A percentile compares a stretch with the other conserved stretches of the same genome.
phyloP scores from a whole-genome alignment of 345 rosid genomes.

The Anastatica hierochuntica region DNA sequence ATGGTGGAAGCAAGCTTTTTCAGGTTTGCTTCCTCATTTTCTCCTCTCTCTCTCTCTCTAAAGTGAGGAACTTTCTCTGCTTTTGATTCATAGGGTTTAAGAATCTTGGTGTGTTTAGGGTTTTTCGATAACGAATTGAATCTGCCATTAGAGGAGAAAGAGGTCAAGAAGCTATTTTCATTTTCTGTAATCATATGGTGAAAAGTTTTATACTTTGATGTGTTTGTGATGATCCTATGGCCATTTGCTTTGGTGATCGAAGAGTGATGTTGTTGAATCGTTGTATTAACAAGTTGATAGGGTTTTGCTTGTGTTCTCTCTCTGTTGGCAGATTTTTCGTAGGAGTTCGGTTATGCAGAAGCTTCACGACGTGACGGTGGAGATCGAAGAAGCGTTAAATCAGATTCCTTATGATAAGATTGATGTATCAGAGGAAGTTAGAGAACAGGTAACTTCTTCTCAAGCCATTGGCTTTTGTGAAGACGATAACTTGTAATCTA shows the following conservation, averaged over 20 bases:
- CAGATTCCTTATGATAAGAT: constrained; percentile 51
- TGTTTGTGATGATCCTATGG: too few species aligned
- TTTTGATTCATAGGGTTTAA: constrained; percentile 14
- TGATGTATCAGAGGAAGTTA: constrained; percentile 69
- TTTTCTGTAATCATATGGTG: neutral
- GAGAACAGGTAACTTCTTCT: constrained; percentile 60
- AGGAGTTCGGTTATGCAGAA: constrained; percentile 33
- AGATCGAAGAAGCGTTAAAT: constrained; percentile 64
- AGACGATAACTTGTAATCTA: neutral
- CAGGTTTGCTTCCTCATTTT: constrained; percentile 44
- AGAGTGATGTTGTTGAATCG: neutral
- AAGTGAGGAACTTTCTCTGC: constrained; percentile 1
- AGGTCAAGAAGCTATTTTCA: neutral
- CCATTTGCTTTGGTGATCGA: constrained; percentile 1
- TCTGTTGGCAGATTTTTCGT: constrained; percentile 42
- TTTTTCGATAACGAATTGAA: neutral
- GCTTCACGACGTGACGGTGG: constrained; percentile 46
- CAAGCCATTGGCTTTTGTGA: neutral
- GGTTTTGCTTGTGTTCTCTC: neutral
- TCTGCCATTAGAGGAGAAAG: neutral
- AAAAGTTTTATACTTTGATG: too few species aligned
- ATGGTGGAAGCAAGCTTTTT: constrained; percentile 70
- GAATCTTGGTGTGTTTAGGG: neutral
- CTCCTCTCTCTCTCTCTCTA: neutral
- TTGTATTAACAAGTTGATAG: neutral